A percentile compares a stretch with the other conserved stretches of the same genome.
Conservation (phyloP, 148 eudicot species). For the Dianthus caryophyllus region DNA sequence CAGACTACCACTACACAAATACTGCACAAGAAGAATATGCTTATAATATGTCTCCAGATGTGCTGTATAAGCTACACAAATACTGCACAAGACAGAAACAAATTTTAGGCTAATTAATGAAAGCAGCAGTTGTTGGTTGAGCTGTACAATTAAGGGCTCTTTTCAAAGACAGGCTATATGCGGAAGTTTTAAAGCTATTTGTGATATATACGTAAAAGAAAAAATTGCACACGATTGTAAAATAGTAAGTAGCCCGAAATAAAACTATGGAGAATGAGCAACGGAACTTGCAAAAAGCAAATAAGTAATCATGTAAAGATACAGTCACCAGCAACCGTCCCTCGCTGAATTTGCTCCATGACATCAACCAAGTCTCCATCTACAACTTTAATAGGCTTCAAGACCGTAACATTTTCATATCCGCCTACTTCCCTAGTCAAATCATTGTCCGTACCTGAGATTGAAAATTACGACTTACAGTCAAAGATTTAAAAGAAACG, state of each 20-base stretch:
- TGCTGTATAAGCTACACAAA: not conserved
- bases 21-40: not conserved
- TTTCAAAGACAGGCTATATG: not conserved
- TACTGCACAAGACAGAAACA: not conserved
- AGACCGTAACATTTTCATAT: conserved; percentile 68
- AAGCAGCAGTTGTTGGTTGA: not conserved
- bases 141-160: not conserved
- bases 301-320: conserved; percentile 40
- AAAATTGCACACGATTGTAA: not conserved
- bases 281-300: not conserved
- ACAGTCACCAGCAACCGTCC: conserved; percentile 89
- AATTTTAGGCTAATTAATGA: not conserved
- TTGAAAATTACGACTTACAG: conserved; percentile 8
- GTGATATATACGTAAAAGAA: not conserved
- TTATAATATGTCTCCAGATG: not conserved
- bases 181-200: not conserved
- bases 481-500: not conserved
- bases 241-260: not conserved
- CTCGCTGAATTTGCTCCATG: conserved; percentile 73
- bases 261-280: not conserved
- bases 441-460: conserved; percentile 79
- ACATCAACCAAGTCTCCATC: conserved; percentile 83
- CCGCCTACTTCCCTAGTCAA: conserved; percentile 91
- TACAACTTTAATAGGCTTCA: conserved; percentile 68
- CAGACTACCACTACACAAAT: not conserved